Evolutionary conservation across 2,329 filamentous ascomycete genomes (phyloP).

Genomic region (Pseudogymnoascus sp.): DNA sequence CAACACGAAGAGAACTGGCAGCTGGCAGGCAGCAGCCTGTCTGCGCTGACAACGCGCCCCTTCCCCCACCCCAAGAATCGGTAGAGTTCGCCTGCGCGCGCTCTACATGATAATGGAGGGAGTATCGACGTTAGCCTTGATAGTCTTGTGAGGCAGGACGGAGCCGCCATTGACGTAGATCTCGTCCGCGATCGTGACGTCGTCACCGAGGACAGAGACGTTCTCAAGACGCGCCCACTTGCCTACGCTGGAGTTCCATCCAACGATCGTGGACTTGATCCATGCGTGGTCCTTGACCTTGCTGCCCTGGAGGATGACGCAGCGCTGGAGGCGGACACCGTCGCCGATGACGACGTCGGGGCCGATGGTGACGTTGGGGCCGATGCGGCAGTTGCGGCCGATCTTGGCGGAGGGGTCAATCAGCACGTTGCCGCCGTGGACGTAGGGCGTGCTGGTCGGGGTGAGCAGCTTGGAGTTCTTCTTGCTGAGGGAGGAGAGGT

Average conservation of each 20-base stretch:
- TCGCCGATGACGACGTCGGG: conserved; percentile 88
- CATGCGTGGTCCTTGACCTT: conserved; percentile 98
- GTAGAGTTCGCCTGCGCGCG: neutral
- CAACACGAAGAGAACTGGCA: neutral
- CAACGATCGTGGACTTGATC: conserved; percentile 97
- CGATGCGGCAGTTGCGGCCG: conserved; percentile 96
- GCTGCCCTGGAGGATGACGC: conserved; percentile 77
- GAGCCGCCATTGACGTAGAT: conserved; percentile 97
- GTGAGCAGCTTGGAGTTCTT: conserved; percentile 79
- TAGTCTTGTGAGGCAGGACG: conserved; percentile 94
- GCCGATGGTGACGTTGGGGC: conserved; percentile 92
- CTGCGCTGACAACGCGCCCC: neutral
- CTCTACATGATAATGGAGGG: conserved; percentile 60
- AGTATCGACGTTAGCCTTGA: conserved; percentile 93
- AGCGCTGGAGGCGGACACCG: conserved; percentile 87
- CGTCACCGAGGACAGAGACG: conserved; percentile 93
- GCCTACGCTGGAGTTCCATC: conserved; percentile 95
- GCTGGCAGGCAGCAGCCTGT: neutral
- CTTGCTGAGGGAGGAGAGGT: conserved; percentile 87
- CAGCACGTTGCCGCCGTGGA: conserved; percentile 90
- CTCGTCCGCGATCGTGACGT: conserved; percentile 95
- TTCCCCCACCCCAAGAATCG: neutral
- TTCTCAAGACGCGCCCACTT: conserved; percentile 97
- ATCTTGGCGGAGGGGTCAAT: conserved; percentile 93
- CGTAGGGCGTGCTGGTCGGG: conserved; percentile 64